Conservation (phyloP, 129 eudicot species). For the Ambrosia artemisiifolia region DNA sequence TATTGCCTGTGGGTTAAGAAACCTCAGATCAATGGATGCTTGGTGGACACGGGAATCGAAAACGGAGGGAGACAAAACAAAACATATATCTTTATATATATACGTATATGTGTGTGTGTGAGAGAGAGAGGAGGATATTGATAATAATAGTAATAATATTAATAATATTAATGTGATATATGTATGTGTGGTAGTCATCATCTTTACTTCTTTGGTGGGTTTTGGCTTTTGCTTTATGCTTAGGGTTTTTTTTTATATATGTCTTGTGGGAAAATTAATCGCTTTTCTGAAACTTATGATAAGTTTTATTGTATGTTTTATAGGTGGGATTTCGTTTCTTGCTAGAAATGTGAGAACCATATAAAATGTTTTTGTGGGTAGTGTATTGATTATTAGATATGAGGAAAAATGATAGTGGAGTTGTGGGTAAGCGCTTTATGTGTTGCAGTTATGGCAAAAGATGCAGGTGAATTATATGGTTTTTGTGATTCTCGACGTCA, state of each 20-base stretch:
- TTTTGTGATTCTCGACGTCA: too few relatives aligned
- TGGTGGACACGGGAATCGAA: constrained; percentile 93
- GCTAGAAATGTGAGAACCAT: too few relatives aligned
- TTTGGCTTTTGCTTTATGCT: constrained; percentile 9
- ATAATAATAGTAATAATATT: neutral
- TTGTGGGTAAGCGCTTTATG: too few relatives aligned
- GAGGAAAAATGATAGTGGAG: too few relatives aligned
- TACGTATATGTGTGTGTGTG: neutral
- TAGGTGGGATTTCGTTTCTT: too few relatives aligned
- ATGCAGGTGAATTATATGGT: too few relatives aligned
- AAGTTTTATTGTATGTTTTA: neutral
- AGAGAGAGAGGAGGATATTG: too few relatives aligned
- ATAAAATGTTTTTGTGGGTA: too few relatives aligned
- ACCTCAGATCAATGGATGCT: constrained; percentile 51
- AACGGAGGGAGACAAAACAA: constrained; percentile 14
- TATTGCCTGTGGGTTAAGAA: constrained; percentile 59
- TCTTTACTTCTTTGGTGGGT: constrained; percentile 35
- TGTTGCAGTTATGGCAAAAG: too few relatives aligned
- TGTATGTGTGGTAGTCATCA: constrained; percentile 21
- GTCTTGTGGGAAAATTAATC: neutral
- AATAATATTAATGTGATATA: neutral
- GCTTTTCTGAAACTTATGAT: neutral
- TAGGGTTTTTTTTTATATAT: neutral
- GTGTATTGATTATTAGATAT: too few relatives aligned
- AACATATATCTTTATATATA: neutral